Evolutionary conservation across 495 filamentous ascomycete species (phyloP).

Genomic region (Staphylotrichum tortipilum): DNA sequence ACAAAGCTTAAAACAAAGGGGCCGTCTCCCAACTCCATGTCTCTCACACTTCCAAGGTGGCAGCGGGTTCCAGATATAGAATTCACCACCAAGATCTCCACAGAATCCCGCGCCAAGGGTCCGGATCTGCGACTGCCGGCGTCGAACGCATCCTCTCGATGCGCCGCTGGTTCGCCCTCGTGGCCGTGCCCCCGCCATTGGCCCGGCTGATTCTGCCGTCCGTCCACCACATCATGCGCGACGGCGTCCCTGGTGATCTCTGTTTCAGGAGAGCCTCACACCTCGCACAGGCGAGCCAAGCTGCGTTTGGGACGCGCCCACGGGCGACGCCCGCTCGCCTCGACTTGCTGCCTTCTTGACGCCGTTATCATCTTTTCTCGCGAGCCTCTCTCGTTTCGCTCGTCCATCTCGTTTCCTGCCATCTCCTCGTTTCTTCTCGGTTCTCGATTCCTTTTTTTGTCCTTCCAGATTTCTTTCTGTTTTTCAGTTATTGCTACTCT

Average conservation of each 20-base stretch:
- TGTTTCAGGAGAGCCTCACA: conserved; percentile 9
- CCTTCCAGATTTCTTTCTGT: neutral
- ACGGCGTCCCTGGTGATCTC: conserved; percentile 6
- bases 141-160: conserved; percentile 1
- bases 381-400: neutral
- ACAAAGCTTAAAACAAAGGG: neutral
- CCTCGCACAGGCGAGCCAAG: neutral
- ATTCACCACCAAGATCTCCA: neutral
- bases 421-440: conserved; percentile 1
- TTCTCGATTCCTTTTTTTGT: neutral
- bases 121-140: conserved; percentile 4
- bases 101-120: neutral
- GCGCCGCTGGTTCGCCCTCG: neutral
- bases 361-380: neutral
- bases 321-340: neutral
- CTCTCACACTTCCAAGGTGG: neutral
- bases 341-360: neutral
- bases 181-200: neutral
- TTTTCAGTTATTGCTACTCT: neutral
- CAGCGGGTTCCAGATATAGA: neutral
- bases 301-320: neutral
- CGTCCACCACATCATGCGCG: neutral
- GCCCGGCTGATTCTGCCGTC: neutral
- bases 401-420: neutral
- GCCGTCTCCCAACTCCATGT: neutral